phyloP scores from a whole-genome alignment of 2,329 filamentous ascomycete species.

The Dryadomyces quercus-mongolicae region DNA sequence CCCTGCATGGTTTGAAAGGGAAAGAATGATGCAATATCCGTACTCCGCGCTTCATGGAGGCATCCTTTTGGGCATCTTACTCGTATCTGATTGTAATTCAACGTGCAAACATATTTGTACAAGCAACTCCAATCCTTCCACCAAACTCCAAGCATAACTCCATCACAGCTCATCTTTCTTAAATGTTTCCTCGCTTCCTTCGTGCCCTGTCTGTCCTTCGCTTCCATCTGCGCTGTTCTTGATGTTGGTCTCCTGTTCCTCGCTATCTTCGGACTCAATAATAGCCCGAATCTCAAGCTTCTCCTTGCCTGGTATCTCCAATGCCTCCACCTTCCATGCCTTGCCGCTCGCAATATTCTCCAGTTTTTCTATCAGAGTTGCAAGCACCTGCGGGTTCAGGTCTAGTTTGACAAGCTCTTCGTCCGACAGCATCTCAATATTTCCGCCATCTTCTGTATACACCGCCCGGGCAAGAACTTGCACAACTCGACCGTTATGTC shows the following conservation, averaged over 20 bases:
- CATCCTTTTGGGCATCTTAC: too few species aligned
- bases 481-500: conserved; percentile 16
- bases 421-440: conserved; percentile 46
- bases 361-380: conserved; percentile 56
- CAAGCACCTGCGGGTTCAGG: conserved; percentile 53
- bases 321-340: conserved; percentile 70
- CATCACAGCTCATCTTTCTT: conserved; percentile 39
- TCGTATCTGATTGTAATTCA: too few species aligned
- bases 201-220: not conserved
- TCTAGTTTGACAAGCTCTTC: conserved; percentile 58
- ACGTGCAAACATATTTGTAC: not conserved
- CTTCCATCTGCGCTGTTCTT: not conserved
- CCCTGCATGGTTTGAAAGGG: too few species aligned
- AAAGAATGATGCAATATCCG: too few species aligned
- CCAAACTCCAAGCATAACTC: not conserved
- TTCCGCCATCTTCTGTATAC: conserved; percentile 46
- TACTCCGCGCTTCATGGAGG: too few species aligned
- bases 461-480: conserved; percentile 33
- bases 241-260: not conserved
- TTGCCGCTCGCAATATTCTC: conserved; percentile 56
- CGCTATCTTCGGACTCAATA: conserved; percentile 37
- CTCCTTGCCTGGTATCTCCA: conserved; percentile 50
- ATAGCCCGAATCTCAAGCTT: conserved; percentile 58
- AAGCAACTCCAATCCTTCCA: not conserved
- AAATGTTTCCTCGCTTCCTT: conserved; percentile 31